These are phyloP conservation scores for Zygoascus sp. DNA, from an alignment of 1,139 yeast species.

Conservation along the genomic window DNA sequence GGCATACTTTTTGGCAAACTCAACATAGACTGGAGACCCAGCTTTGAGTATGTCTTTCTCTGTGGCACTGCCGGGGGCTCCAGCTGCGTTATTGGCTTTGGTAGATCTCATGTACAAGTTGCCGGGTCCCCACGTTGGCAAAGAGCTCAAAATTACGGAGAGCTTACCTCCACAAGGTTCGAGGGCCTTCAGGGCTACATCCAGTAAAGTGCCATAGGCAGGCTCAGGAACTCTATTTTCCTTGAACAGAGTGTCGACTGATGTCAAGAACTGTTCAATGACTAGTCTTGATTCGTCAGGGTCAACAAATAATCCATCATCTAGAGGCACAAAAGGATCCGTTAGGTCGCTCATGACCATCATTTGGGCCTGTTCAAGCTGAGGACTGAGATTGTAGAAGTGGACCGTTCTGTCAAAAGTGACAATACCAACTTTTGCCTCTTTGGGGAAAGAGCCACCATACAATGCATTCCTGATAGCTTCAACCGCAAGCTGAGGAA, in stretches of 20 bases:
- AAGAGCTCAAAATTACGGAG: slow-evolving; percentile 57
- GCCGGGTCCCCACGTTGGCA: slow-evolving; percentile 88
- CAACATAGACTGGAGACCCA: slow-evolving; percentile 58
- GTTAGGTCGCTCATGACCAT: slow-evolving; percentile 66
- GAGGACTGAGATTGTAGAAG: slow-evolving; percentile 63
- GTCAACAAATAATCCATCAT: slow-evolving; percentile 74
- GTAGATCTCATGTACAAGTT: slow-evolving; percentile 51
- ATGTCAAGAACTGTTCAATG: slow-evolving; percentile 63
- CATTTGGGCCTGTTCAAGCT: slow-evolving; percentile 57
- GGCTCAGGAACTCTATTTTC: slow-evolving; percentile 56
- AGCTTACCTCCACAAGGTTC: slow-evolving; percentile 69
- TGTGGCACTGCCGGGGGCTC: slow-evolving; percentile 3
- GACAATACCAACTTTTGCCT: slow-evolving; percentile 60
- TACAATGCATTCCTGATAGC: slow-evolving; percentile 62
- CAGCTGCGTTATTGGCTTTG: slow-evolving; percentile 12
- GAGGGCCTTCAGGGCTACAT: slow-evolving; percentile 64
- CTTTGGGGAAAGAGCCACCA: slow-evolving; percentile 37
- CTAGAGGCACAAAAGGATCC: slow-evolving; percentile 79
- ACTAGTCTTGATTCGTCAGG: slow-evolving; percentile 60
- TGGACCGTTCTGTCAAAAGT: slow-evolving; percentile 73
- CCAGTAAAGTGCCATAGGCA: slow-evolving; percentile 74
- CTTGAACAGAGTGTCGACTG: slow-evolving; percentile 49
- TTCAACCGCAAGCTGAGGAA: slow-evolving; percentile 66
- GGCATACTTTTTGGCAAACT: slow-evolving; percentile 55
- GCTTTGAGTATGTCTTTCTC: slow-evolving; percentile 49